Conservation (phyloP, 2,329 filamentous ascomycete species). For the Aspergillus sp. region DNA sequence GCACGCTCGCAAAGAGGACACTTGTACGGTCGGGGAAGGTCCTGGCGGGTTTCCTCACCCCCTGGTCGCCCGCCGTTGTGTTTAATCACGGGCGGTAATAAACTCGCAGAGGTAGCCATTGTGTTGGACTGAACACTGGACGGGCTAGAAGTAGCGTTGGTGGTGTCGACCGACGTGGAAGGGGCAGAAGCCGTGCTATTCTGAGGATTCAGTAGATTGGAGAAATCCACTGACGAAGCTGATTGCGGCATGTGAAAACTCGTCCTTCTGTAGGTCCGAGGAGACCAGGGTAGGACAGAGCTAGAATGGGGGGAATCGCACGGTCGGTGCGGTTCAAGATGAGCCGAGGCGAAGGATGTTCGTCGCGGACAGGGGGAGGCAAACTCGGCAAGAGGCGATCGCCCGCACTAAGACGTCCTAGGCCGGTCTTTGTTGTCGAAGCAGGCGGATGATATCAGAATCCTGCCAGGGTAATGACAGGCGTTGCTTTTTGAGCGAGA, state of each 20-base stretch:
- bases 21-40: slow-evolving; percentile 96
- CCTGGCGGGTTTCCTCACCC: slow-evolving; percentile 67
- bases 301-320: slow-evolving; percentile 14
- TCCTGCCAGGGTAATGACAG: slow-evolving; percentile 23
- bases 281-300: slow-evolving; percentile 25
- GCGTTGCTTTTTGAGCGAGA: slow-evolving; percentile 6
- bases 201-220: slow-evolving; percentile 73
- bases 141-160: slow-evolving; percentile 33
- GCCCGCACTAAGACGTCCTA: slow-evolving; percentile 29
- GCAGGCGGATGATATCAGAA: slow-evolving; percentile 18
- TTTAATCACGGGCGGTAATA: slow-evolving; percentile 50
- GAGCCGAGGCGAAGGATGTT: slow-evolving; percentile 29
- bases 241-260: slow-evolving; percentile 73
- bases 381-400: slow-evolving; percentile 35
- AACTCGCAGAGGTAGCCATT: slow-evolving; percentile 51
- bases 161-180: slow-evolving; percentile 30
- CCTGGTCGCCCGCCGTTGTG: slow-evolving; percentile 53
- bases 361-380: slow-evolving; percentile 29
- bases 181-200: slow-evolving; percentile 38
- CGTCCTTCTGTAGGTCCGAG: slow-evolving; percentile 22
- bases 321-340: slow-evolving; percentile 14
- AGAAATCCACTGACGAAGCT: slow-evolving; percentile 74
- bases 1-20: slow-evolving; percentile 98
- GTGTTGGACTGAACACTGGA: slow-evolving; percentile 31
- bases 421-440: slow-evolving; percentile 19